A percentile compares a stretch with the other conserved stretches of the same genome.
These are phyloP conservation scores for Boletus bicolor DNA, from an alignment of 768 basidiomycete genomes.

Conservation along the genomic window DNA sequence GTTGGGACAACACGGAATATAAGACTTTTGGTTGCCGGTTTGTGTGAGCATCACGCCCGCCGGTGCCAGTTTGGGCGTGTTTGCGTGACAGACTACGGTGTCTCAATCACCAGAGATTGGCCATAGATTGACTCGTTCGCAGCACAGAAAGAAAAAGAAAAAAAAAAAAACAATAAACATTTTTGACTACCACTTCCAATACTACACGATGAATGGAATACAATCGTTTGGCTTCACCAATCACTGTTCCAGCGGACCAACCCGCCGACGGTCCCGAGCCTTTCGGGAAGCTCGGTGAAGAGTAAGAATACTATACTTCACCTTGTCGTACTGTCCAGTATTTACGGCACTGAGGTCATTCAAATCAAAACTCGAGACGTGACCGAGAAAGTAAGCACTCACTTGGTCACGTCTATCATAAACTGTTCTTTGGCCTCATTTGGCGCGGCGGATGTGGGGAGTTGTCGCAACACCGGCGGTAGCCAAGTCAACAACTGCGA, in stretches of 20 bases:
- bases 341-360: constrained; percentile 54
- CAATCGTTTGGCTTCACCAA: not conserved
- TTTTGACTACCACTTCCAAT: constrained; percentile 11
- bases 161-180: constrained; percentile 8
- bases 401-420: constrained; percentile 73
- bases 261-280: constrained; percentile 59
- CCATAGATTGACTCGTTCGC: not conserved
- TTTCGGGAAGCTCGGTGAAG: constrained; percentile 75
- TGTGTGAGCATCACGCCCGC: constrained; percentile 19
- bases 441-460: constrained; percentile 61
- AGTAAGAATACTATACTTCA: constrained; percentile 71
- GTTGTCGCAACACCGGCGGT: constrained; percentile 62
- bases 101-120: not conserved
- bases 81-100: constrained; percentile 5
- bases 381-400: constrained; percentile 29
- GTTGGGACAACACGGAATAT: constrained; percentile 9
- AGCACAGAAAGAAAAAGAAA: not conserved
- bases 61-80: constrained; percentile 26
- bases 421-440: constrained; percentile 68
- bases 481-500: constrained; percentile 70
- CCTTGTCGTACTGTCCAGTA: constrained; percentile 67
- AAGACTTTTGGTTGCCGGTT: constrained; percentile 9
- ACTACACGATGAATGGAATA: constrained; percentile 9
- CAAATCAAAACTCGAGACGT: not conserved
- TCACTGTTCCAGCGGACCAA: constrained; percentile 30